Evolutionary conservation across 2,329 filamentous ascomycete species (phyloP).

Genomic region (Colletotrichum sp.): DNA sequence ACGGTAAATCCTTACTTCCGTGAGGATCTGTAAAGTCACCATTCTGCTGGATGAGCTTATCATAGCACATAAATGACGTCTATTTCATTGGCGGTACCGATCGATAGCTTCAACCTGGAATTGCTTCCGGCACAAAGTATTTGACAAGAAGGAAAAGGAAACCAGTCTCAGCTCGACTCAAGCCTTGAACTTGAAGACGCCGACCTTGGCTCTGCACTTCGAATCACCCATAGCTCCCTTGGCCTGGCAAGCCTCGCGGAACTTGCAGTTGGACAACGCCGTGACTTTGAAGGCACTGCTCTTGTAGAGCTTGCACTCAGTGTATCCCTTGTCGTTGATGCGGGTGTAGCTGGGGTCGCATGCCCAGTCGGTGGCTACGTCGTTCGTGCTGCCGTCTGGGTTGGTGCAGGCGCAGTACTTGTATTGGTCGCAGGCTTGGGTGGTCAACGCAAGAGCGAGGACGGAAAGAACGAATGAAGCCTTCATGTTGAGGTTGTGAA

Average conservation of each 20-base stretch:
- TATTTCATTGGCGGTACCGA: background rate
- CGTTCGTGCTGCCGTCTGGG: background rate
- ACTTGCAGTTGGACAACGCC: background rate
- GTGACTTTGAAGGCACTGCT: background rate
- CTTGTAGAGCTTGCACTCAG: background rate
- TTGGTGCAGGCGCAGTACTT: background rate
- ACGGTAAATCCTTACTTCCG: background rate
- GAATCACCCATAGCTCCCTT: background rate
- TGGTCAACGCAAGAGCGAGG: background rate
- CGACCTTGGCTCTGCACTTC: background rate
- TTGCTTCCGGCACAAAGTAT: background rate
- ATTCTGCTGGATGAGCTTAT: fast-evolving
- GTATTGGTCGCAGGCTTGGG: background rate
- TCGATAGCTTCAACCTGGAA: background rate
- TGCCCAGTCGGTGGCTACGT: fast-evolving
- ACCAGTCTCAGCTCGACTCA: background rate
- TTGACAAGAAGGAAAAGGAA: background rate
- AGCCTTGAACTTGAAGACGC: background rate
- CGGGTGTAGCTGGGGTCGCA: background rate
- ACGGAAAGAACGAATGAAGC: background rate
- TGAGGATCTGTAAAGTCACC: fast-evolving
- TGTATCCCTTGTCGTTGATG: background rate
- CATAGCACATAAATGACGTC: background rate
- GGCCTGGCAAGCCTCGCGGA: background rate
- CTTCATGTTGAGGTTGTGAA: background rate